A percentile compares a stretch with the other conserved stretches of the same genome.
Evolutionary conservation across 2,329 filamentous ascomycete genomes (phyloP).

Genomic region (Clonostachys solani): DNA sequence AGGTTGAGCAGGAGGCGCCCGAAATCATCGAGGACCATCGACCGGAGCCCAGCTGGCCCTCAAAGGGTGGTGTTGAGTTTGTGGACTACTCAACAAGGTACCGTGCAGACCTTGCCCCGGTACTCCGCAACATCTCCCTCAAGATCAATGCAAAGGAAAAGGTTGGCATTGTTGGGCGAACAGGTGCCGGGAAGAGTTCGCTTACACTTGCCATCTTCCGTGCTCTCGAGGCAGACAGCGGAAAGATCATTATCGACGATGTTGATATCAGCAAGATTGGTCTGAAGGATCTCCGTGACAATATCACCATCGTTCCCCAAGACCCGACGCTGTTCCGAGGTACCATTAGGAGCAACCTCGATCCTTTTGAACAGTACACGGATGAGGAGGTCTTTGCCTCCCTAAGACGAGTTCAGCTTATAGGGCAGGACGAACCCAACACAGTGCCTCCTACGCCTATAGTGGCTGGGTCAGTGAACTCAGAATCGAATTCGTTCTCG

Average conservation of each 20-base stretch:
- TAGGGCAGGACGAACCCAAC: constrained; percentile 53
- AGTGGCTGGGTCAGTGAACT: constrained; percentile 3
- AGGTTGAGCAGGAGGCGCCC: constrained; percentile 89
- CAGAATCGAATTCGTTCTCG: constrained; percentile 26
- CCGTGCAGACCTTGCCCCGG: constrained; percentile 79
- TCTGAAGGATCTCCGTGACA: constrained; percentile 86
- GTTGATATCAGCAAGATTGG: constrained; percentile 89
- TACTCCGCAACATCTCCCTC: constrained; percentile 80
- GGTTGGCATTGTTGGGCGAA: constrained; percentile 92
- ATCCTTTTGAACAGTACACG: constrained; percentile 84
- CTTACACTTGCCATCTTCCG: constrained; percentile 90
- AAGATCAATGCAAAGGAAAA: constrained; percentile 84
- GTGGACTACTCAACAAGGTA: constrained; percentile 86
- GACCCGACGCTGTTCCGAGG: constrained; percentile 93
- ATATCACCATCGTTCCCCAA: constrained; percentile 96
- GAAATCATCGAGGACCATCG: constrained; percentile 73
- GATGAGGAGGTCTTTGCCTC: constrained; percentile 88
- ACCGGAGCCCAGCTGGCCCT: constrained; percentile 80
- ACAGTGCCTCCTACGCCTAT: constrained; percentile 18
- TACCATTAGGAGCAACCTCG: constrained; percentile 86
- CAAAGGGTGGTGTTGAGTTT: constrained; percentile 81
- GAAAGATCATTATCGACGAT: constrained; percentile 85
- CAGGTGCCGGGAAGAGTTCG: constrained; percentile 94
- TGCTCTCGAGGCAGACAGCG: constrained; percentile 83
- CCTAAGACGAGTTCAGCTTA: constrained; percentile 83